These are phyloP conservation scores for Coniosporium apollinis DNA, from an alignment of 495 filamentous ascomycete species.

Conservation along the genomic window DNA sequence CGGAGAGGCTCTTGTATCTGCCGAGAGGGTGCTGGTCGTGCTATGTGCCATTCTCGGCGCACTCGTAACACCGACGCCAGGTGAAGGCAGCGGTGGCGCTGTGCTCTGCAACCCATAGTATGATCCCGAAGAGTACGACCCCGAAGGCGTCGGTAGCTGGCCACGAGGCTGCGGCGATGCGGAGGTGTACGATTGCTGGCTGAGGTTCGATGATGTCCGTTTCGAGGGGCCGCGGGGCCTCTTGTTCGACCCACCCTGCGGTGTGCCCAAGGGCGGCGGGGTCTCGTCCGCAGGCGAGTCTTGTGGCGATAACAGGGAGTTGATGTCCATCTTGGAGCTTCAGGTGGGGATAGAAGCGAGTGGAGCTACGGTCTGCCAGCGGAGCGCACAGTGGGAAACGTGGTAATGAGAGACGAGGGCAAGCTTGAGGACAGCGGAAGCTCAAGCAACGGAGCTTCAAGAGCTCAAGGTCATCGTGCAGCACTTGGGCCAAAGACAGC, in stretches of 20 bases:
- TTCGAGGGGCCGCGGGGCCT: conserved; percentile 16
- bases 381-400: conserved; percentile 1
- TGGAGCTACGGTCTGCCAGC: not conserved
- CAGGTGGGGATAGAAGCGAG: not conserved
- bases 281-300: conserved; percentile 36
- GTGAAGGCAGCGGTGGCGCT: too few relatives aligned
- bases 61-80: too few relatives aligned
- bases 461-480: too few relatives aligned
- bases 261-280: conserved; percentile 20
- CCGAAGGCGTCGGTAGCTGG: too few relatives aligned
- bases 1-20: conserved; percentile 18
- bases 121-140: too few relatives aligned
- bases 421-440: too few relatives aligned
- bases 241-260: conserved; percentile 8
- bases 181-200: conserved; percentile 23
- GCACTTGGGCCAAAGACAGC: too few relatives aligned
- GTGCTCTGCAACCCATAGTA: too few relatives aligned
- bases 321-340: conserved; percentile 45
- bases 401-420: too few relatives aligned
- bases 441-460: too few relatives aligned
- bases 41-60: too few relatives aligned
- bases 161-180: too few relatives aligned
- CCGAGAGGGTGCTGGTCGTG: conserved; percentile 19
- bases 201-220: conserved; percentile 21
- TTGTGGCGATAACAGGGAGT: conserved; percentile 51